Base-by-base conservation (phyloP, 2,329 filamentous ascomycete genomes). In the Colletotrichum horii region DNA sequence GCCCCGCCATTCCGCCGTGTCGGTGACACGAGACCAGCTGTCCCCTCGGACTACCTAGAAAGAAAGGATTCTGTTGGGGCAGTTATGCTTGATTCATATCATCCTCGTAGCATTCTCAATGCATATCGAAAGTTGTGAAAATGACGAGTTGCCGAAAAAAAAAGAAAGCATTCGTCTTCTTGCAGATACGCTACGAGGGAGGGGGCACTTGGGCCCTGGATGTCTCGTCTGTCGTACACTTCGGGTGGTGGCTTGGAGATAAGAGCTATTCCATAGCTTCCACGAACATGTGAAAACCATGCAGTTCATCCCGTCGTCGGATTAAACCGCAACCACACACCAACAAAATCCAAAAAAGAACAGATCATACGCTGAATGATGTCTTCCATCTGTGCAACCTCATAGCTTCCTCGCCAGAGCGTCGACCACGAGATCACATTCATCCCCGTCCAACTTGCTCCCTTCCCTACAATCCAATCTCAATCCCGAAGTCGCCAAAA, bases 231-330 rank as follows among this genome's bases (percentile, higher is more conserved):
- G 52, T 68, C 52, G 16, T 52, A n/a, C 43, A 22, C 8, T 15
- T 38, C 24, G 26, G 26, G 24, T 36, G 64, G 48, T 30, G 22
- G n/a, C 34, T 52, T 28, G 34, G 38, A 52, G 64, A 58, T 48
- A 58, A 58, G 14, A 30, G 9, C 14, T 14, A 16, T 28, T n/a
- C n/a, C n/a, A n/a, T 1, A 48, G 34, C 26, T 52, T 48, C 67
- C 43, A 55, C 56, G 52, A 52, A 38, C 72, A 75, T 75, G 73
- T 75, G 73, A 75, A 43, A 75, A 28, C 61, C 58, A 62, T 64
- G 56, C 67, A 48, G 55, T 70, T 61, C 58, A 38, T 70, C 55
- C 26, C 58, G 58, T 67, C 65, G 30, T 67, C 65, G 38, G 38
- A 56, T 34, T n/a, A 56, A 67, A 52, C 14, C n/a, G n/a, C 38